Evolutionary conservation across 495 filamentous ascomycete species (phyloP), one percentile per base, ranked within the genome.

Genomic region (Platismatia glauca): DNA sequence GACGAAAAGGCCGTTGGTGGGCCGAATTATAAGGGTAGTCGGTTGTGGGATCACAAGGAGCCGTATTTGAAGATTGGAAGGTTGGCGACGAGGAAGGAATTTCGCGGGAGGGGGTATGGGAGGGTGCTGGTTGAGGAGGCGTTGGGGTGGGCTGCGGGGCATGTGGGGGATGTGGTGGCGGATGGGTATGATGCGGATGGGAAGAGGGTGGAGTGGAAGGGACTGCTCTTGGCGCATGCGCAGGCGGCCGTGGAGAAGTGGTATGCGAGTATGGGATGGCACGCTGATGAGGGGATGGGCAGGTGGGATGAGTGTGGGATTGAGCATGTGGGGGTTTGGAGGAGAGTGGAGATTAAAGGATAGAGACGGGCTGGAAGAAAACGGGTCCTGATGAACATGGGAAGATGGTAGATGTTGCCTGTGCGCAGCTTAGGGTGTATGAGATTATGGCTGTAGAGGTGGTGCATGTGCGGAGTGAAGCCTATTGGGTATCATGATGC

Each of bases 261-360:
- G 66, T 95, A 89, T 81, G 69, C 68, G 60, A 75, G 75, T 59
- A 77, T 83, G 72, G 90, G 90, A 0, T 97, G 95, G 69, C 70
- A 73, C 66, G 71, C 79, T 11, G 91, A 96, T 74, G 77, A 83
- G 69, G 73, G 71, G 11, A 81, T 94, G 83, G 89, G 89, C 0
- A 74, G 66, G 65, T 97, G 91, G 89, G 74, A 77, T 44, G 91
- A 96, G 75, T 90, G 95, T 65, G 90, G 89, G 27, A 90, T 95
- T 66, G 78, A 81, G 67, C 92, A 96, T 80, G 81, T 91, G 35
- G 90, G 87, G 18, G 93, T 95, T 90, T 93, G 76, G 69, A 74
- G 63, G 60, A 61, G 77, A 65, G 64, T 79, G 37, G 62, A 59
- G 27, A 13, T 52, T 52, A 1, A 7, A 18, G 48, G 27, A 5